A percentile compares a stretch with the other conserved stretches of the same genome.
These are phyloP conservation scores for Kodamaea kakaduensis DNA, from an alignment of 805 yeast genomes.

Conservation along the genomic window DNA sequence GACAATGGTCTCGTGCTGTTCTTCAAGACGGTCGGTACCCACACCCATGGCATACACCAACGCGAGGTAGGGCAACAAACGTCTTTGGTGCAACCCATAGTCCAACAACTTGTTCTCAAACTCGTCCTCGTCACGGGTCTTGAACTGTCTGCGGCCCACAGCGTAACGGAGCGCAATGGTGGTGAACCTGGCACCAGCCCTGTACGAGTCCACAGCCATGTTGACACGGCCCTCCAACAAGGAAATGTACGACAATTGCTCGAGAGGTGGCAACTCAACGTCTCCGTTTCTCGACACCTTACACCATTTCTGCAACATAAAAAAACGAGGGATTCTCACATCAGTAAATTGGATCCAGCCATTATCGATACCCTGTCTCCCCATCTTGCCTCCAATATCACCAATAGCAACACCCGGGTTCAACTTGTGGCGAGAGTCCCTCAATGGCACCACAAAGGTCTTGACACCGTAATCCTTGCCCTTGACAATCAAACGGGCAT, in stretches of 20 bases:
- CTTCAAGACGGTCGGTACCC: constrained; percentile 38
- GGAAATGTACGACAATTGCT: constrained; percentile 42
- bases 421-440: constrained; percentile 40
- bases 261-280: constrained; percentile 42
- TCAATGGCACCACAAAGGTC: constrained; percentile 44
- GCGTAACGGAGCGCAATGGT: constrained; percentile 45
- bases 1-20: constrained; percentile 28
- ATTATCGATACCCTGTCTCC: constrained; percentile 46
- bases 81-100: constrained; percentile 44
- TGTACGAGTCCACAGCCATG: constrained; percentile 42
- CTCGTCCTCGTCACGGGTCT: constrained; percentile 24
- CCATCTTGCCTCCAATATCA: constrained; percentile 48
- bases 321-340: constrained; percentile 42
- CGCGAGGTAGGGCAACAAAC: constrained; percentile 44
- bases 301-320: constrained; percentile 44
- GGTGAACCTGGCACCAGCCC: constrained; percentile 39
- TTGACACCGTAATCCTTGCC: constrained; percentile 46
- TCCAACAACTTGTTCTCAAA: constrained; percentile 41
- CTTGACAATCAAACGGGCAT: constrained; percentile 41
- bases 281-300: constrained; percentile 38
- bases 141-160: constrained; percentile 44
- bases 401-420: constrained; percentile 44
- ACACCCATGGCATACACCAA: constrained; percentile 34
- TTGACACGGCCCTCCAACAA: constrained; percentile 43
- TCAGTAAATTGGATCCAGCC: constrained; percentile 47